A percentile compares a stretch with the other conserved stretches of the same genome.
Evolutionary conservation across 441 rosid genomes (phyloP).

Genomic region (Geranium incanum): DNA sequence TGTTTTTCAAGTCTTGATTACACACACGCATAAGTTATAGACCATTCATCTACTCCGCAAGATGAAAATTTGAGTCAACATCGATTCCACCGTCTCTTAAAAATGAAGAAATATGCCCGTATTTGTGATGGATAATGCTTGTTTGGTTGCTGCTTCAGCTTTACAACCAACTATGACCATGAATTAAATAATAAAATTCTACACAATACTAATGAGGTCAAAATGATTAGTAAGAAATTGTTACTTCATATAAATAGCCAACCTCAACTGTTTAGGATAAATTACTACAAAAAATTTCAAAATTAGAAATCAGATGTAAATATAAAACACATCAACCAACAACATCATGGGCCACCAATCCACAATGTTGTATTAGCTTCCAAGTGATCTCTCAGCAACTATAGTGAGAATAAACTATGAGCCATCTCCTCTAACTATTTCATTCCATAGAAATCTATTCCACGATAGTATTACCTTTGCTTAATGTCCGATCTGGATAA

Average conservation of each 20-base stretch:
- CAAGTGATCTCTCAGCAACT: too few relatives aligned
- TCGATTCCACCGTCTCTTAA: neutral
- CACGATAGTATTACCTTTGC: neutral
- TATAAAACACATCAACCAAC: neutral
- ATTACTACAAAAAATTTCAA: neutral
- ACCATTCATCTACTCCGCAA: neutral
- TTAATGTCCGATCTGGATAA: slow-evolving; percentile 6
- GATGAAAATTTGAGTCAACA: neutral
- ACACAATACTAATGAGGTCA: neutral
- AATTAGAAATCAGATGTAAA: neutral
- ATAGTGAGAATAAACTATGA: too few relatives aligned
- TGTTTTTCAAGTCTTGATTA: slow-evolving; percentile 2
- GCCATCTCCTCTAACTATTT: too few relatives aligned
- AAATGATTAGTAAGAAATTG: neutral
- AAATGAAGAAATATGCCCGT: neutral
- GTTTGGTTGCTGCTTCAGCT: slow-evolving; percentile 2
- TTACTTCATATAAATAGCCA: neutral
- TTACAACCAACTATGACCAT: neutral
- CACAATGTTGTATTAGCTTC: too few relatives aligned
- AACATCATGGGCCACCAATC: too few relatives aligned
- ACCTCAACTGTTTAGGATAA: too few relatives aligned
- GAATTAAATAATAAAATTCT: neutral
- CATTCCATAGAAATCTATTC: neutral
- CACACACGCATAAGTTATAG: neutral
- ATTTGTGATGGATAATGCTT: neutral